These are phyloP conservation scores for Cutaneotrichosporon sp. DNA, from an alignment of 1,284 basidiomycete genomes.

Conservation along the genomic window DNA sequence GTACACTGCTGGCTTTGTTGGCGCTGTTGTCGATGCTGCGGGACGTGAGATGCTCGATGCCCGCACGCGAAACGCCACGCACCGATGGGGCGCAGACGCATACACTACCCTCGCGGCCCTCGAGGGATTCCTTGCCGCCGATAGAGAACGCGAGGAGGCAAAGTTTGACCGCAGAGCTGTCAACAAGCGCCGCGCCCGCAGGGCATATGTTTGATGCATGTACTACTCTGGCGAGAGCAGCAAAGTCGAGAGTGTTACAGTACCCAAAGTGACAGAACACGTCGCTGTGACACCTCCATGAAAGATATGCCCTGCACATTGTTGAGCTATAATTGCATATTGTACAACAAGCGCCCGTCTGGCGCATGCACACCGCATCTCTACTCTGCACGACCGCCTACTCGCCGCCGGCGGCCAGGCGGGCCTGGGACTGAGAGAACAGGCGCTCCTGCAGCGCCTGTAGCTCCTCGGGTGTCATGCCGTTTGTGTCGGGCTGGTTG, in stretches of 20 bases:
- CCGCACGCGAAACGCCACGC: neutral
- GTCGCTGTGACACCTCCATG: no score
- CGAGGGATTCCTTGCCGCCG: slow-evolving; percentile 3
- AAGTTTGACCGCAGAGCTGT: slow-evolving; percentile 4
- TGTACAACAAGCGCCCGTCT: slow-evolving; percentile 7
- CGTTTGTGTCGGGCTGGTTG: slow-evolving; percentile 81
- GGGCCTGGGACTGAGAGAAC: slow-evolving; percentile 74
- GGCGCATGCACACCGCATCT: neutral
- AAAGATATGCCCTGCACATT: neutral
- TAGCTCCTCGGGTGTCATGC: slow-evolving; percentile 86
- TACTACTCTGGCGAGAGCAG: no score
- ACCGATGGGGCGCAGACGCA: slow-evolving; percentile 14
- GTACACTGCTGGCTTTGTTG: slow-evolving; percentile 59
- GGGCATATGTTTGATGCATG: neutral
- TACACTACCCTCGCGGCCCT: slow-evolving; percentile 7
- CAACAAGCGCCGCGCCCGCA: slow-evolving; percentile 1
- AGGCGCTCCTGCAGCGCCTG: slow-evolving; percentile 80
- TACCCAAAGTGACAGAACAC: no score
- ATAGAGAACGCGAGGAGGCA: slow-evolving; percentile 8
- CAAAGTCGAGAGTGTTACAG: no score
- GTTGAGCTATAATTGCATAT: slow-evolving; percentile 7
- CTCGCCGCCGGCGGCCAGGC: slow-evolving; percentile 47
- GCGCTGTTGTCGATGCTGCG: slow-evolving; percentile 61
- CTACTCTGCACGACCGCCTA: neutral
- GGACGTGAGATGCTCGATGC: slow-evolving; percentile 12